These are phyloP conservation scores for Porogramme epimiltina DNA, from an alignment of 1,284 basidiomycete genomes.

Conservation along the genomic window DNA sequence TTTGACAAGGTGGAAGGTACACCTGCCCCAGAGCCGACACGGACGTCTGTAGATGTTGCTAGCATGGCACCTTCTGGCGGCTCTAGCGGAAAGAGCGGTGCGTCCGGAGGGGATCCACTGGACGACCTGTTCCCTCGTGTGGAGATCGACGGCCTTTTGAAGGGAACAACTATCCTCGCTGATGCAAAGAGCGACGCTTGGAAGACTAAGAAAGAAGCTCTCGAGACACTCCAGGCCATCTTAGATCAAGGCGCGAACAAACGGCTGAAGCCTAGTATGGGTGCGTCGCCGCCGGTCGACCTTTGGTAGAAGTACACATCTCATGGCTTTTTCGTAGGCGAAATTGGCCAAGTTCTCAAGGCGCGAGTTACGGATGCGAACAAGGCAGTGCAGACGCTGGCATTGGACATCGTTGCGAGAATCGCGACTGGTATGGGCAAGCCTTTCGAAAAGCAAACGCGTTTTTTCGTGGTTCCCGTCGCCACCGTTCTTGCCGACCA, in stretches of 20 bases:
- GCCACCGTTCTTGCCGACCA: conserved; percentile 91
- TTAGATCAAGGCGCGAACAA: conserved; percentile 92
- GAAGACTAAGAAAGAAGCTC: conserved; percentile 96
- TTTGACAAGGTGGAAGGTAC: conserved; percentile 93
- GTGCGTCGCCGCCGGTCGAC: conserved; percentile 44
- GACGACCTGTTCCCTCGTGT: conserved; percentile 96
- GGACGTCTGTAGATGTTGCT: conserved; percentile 75
- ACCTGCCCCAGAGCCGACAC: conserved; percentile 78
- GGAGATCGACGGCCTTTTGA: conserved; percentile 87
- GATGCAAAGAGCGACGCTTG: conserved; percentile 92
- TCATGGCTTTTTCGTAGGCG: conserved; percentile 65
- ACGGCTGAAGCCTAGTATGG: conserved; percentile 89
- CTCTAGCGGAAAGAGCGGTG: conserved; percentile 42
- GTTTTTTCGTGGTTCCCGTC: conserved; percentile 78
- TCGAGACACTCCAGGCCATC: conserved; percentile 84
- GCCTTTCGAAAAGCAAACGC: conserved; percentile 89
- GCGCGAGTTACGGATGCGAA: conserved; percentile 91
- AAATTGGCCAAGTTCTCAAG: conserved; percentile 89
- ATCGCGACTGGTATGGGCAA: conserved; percentile 95
- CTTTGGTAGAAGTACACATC: too few relatives aligned
- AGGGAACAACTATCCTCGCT: conserved; percentile 80
- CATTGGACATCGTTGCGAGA: conserved; percentile 88
- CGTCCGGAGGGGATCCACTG: conserved; percentile 61
- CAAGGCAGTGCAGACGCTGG: conserved; percentile 89
- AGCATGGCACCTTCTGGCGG: conserved; percentile 41